phyloP scores from a whole-genome alignment of 805 yeast species.

The Ogataea corticis region DNA sequence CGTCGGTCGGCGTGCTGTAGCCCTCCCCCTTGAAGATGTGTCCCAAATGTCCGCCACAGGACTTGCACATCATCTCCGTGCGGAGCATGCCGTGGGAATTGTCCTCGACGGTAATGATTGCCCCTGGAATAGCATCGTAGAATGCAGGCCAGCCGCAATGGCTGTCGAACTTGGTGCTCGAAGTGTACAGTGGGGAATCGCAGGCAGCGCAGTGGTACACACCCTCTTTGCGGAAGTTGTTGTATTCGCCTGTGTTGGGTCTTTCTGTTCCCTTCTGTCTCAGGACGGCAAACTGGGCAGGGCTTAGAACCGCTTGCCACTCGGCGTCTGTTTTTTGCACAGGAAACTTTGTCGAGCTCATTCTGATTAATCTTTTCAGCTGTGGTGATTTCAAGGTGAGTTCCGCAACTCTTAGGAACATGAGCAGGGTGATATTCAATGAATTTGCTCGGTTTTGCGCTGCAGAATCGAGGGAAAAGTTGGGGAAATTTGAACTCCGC shows the following conservation, averaged over 20 bases:
- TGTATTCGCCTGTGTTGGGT: constrained; percentile 64
- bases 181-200: constrained; percentile 71
- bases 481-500: too few relatives aligned
- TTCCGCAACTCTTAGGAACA: neutral
- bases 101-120: constrained; percentile 66
- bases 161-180: constrained; percentile 80
- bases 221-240: constrained; percentile 52
- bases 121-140: constrained; percentile 83
- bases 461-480: too few relatives aligned
- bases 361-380: neutral
- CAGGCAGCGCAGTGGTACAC: constrained; percentile 87
- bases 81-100: constrained; percentile 72
- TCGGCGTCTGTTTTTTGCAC: constrained; percentile 46
- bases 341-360: constrained; percentile 2
- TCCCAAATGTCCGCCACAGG: constrained; percentile 94
- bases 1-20: constrained; percentile 80
- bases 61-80: constrained; percentile 84
- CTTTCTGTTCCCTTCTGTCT: constrained; percentile 74
- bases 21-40: constrained; percentile 96
- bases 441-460: too few relatives aligned
- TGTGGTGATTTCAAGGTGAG: neutral
- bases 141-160: constrained; percentile 99
- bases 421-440: too few relatives aligned
- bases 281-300: constrained; percentile 76
- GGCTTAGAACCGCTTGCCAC: constrained; percentile 78